Base-by-base conservation (phyloP, 495 filamentous ascomycete genomes). In the Platismatia glauca region DNA sequence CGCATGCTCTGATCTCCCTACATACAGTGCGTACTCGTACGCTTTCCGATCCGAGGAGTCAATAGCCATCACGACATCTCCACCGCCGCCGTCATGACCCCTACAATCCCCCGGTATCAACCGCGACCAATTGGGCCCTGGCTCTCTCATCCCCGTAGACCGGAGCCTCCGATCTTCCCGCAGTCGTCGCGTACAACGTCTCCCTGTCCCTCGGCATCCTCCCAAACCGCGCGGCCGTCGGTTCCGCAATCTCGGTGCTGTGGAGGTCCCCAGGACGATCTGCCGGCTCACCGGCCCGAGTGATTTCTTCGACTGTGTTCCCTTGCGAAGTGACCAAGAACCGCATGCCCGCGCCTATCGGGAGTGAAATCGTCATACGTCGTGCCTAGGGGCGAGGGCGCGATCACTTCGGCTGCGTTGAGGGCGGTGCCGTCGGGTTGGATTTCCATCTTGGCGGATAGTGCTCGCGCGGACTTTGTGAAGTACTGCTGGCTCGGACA, bases 351-450 rank as follows among this genome's bases (percentile, higher is more conserved):
- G 1, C 65, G 66, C 1, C 33, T 24, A 11, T 68, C 64, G 12
- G 70, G 41, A 18, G 63, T 64, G 24, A 75, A 74, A 55, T 75
- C 73, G 55, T 75, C 73, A 24, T 65, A 65, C n/a, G 64, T 58
- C 7, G 62, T 69, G 3, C 18, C 44, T 3, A 24, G 3, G 0
- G 37, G 16, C 0, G 52, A 18, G 15, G 22, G 37, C 3, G 59
- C 34, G 7, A 61, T n/a, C 15, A 39, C 35, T 1, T 41, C 15
- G 38, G 48, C 48, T 11, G 4, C 13, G n/a, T 63, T 59, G 0
- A 48, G 41, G 0, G 69, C 64, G 8, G 68, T 70, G 1, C 73
- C 75, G 0, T 68, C 31, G n/a, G 7, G 4, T 35, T 71, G 64
- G 22, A 77, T 61, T 4, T 11, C 39, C 0, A 72, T 63, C 8